Evolutionary conservation across 2,329 filamentous ascomycete species (phyloP).

Genomic region (Sarocladium strictum): DNA sequence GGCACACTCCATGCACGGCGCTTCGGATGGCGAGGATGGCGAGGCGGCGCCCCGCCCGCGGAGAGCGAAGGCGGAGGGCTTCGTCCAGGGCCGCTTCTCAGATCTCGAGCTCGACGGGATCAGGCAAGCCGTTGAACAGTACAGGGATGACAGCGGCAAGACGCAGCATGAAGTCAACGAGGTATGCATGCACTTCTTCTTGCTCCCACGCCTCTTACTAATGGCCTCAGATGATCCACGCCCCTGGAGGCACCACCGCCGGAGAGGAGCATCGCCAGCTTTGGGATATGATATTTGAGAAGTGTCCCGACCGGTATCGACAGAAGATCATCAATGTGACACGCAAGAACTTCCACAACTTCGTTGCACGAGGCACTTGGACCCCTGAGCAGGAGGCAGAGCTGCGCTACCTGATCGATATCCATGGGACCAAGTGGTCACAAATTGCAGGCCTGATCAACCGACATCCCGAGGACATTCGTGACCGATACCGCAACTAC

Average conservation of each 20-base stretch:
- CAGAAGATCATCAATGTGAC: constrained; percentile 50
- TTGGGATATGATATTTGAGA: constrained; percentile 42
- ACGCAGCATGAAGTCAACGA: constrained; percentile 41
- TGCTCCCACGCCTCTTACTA: not conserved
- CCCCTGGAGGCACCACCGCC: constrained; percentile 27
- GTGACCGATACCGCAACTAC: constrained; percentile 66
- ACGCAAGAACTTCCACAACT: constrained; percentile 61
- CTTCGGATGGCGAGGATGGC: constrained; percentile 15
- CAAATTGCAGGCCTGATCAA: constrained; percentile 56
- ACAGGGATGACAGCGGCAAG: constrained; percentile 35
- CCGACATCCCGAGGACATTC: constrained; percentile 58
- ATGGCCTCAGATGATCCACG: constrained; percentile 27
- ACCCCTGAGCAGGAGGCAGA: constrained; percentile 31
- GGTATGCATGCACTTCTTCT: constrained; percentile 20
- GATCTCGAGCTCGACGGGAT: constrained; percentile 37
- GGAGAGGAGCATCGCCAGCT: constrained; percentile 35
- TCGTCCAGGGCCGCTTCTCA: constrained; percentile 35
- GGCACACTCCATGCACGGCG: constrained; percentile 18
- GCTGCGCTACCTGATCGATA: constrained; percentile 27
- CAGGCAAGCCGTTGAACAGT: constrained; percentile 35
- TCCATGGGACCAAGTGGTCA: constrained; percentile 49
- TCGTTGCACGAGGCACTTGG: constrained; percentile 45
- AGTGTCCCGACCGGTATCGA: constrained; percentile 43
- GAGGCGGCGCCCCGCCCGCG: constrained; percentile 14
- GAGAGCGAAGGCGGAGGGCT: constrained; percentile 21